Base-by-base conservation (phyloP, 2,329 filamentous ascomycete genomes). In the Calonectria henricotiae region DNA sequence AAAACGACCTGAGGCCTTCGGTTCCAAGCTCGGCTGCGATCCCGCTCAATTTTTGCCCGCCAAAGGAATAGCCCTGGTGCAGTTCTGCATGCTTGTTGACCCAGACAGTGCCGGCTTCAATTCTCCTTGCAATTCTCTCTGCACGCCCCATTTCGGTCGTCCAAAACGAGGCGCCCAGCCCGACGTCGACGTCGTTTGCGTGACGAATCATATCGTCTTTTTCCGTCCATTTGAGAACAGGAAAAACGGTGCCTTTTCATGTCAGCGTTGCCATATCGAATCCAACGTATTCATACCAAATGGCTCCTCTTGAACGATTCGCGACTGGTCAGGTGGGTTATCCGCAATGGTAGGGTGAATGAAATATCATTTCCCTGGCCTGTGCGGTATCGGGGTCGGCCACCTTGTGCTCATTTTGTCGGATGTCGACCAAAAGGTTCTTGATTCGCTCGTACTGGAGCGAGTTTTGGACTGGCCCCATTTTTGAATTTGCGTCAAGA, bases 401-500 rank as follows among this genome's bases (percentile, higher is more conserved):
- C 11, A 54, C 39, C 17, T 54, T 58, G 35, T 25, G 35, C 11
- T 8, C 12, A 7, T 37, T 58, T 25, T 41, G 15, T 8, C 35
- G 27, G 13, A 49, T n/a, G 12, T 65, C 39, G 12, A 37, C 47
- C 39, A 65, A 51, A 2, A 49, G 20, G 5, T 44, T 11, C 25
- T 17, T 65, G 39, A 65, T 49, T 55, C 49, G 37, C 5, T 65
- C 47, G 23, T 55, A 92, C 79, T 92, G 91, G 85, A 89, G 86
- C 75, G 85, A 80, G 80, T 92, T 92, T 71, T 90, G 89, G 11
- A 92, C 80, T 1, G 90, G 90, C 2, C 89, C 88, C n/a, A 61
- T 30, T 3, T 30, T 17, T 44, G 37, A 44, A 5, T 61, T 25
- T 25, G 35, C 51, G 32, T 61, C 23, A n/a, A 61, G 39, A 7